Evolutionary conservation across 441 rosid genomes (phyloP), one percentile per base, ranked within the genome.

Genomic region (Erodium texanum): DNA sequence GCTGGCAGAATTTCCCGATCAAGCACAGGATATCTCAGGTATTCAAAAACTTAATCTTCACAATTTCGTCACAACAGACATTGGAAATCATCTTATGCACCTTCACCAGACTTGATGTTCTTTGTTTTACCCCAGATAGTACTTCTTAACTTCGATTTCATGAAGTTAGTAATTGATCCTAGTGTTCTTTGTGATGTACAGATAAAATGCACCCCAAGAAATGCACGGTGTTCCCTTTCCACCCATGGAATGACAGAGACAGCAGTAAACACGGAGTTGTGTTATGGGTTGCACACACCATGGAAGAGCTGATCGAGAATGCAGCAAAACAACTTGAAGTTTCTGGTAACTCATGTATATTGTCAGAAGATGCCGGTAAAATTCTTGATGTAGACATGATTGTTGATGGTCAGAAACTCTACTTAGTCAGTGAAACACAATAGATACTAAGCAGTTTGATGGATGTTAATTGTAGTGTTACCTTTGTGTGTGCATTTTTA

Each of bases 151-250:
- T 2, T 6, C 36, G 36, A n/a, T n/a, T n/a, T n/a, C n/a, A n/a
- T n/a, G n/a, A n/a, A n/a, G n/a, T n/a, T n/a, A n/a, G n/a, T n/a
- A n/a, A n/a, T n/a, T n/a, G n/a, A n/a, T n/a, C n/a, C n/a, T n/a
- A n/a, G n/a, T n/a, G n/a, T n/a, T n/a, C n/a, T n/a, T n/a, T n/a
- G n/a, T n/a, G 4, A 36, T 36, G 9, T 73, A 64, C 88, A 82
- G 87, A 83, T 64, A 80, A 79, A 76, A 68, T 10, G 8, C 80
- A 76, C 64, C 69, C 68, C 18, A 84, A 77, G 66, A 89, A 87
- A 76, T 93, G 99, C 77, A 89, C 92, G 1, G 77, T 93, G n/a
- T 90, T 82, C 58, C 90, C 96, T 2, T 88, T 78, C 79, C 88
- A 84, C 74, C 97, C 95, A 2, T 73, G 75, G 82, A 87, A 79